These are phyloP conservation scores for Aspergillus tamarii DNA, from an alignment of 2,329 filamentous ascomycete species.

Conservation along the genomic window DNA sequence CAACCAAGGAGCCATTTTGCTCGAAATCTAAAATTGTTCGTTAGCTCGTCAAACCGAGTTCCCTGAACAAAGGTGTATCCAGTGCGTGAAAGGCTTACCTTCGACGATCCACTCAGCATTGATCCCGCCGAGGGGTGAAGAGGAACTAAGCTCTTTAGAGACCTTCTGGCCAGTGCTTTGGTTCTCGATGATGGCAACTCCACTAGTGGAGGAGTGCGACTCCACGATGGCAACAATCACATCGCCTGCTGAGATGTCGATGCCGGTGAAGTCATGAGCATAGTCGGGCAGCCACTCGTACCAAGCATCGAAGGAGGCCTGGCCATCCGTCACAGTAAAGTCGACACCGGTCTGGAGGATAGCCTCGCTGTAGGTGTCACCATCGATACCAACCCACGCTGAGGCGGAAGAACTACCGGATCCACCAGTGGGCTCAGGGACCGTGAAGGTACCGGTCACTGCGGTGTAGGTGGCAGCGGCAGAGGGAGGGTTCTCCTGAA, in stretches of 20 bases:
- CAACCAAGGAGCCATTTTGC: conserved; percentile 40
- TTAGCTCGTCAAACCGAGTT: not conserved
- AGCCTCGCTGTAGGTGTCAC: conserved; percentile 57
- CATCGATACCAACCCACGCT: conserved; percentile 64
- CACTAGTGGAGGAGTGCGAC: conserved; percentile 45
- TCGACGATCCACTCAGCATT: conserved; percentile 63
- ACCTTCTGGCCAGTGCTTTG: conserved; percentile 54
- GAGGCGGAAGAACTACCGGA: conserved; percentile 37
- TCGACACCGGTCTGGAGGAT: conserved; percentile 62
- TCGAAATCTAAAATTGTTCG: conserved; percentile 41
- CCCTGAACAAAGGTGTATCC: not conserved
- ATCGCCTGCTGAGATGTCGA: conserved; percentile 50
- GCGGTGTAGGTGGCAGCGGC: not conserved
- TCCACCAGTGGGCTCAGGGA: not conserved
- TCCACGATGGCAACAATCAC: conserved; percentile 46
- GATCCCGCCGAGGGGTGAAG: conserved; percentile 50
- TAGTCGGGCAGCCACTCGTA: conserved; percentile 65
- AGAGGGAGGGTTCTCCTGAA: conserved; percentile 38
- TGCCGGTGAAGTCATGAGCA: conserved; percentile 54
- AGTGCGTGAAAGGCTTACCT: not conserved
- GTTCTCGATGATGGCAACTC: conserved; percentile 55
- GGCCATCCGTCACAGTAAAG: conserved; percentile 50
- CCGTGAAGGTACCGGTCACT: not conserved
- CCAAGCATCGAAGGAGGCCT: conserved; percentile 57
- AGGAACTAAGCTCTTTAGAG: conserved; percentile 26